Evolutionary conservation across 2,329 filamentous ascomycete genomes (phyloP).

Genomic region (Aspergillus pseudoterreus): DNA sequence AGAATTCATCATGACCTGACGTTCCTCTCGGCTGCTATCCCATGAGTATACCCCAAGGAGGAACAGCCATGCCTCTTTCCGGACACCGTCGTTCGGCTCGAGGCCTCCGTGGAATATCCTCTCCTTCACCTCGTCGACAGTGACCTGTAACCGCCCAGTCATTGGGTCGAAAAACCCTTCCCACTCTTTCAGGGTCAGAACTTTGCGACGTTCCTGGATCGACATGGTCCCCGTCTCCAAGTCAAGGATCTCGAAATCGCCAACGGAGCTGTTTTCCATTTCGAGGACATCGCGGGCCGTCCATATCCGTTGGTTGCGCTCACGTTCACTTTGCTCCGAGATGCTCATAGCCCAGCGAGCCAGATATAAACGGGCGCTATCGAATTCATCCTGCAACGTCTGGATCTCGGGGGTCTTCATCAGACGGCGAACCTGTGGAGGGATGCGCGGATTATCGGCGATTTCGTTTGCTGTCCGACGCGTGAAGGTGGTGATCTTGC

Average conservation of each 20-base stretch:
- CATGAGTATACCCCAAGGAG: conserved; percentile 88
- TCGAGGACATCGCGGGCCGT: conserved; percentile 89
- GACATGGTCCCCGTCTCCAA: conserved; percentile 69
- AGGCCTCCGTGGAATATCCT: conserved; percentile 95
- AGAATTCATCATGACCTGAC: conserved; percentile 76
- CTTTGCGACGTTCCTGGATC: conserved; percentile 71
- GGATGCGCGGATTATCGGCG: conserved; percentile 84
- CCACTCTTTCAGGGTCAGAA: conserved; percentile 83
- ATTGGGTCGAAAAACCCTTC: conserved; percentile 76
- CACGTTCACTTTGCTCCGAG: conserved; percentile 89
- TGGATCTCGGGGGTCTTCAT: conserved; percentile 92
- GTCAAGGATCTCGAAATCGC: conserved; percentile 92
- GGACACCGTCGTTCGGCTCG: conserved; percentile 80
- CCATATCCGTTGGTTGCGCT: conserved; percentile 83
- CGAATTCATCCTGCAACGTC: conserved; percentile 93
- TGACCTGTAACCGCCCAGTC: conserved; percentile 72
- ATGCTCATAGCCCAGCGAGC: conserved; percentile 99
- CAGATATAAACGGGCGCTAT: conserved; percentile 89
- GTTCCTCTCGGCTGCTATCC: conserved; percentile 83
- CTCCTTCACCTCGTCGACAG: conserved; percentile 90
- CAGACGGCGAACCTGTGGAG: conserved; percentile 79
- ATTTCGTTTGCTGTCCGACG: conserved; percentile 87
- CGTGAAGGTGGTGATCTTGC: conserved; percentile 95
- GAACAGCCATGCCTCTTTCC: conserved; percentile 97
- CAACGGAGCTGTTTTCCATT: conserved; percentile 90